These are phyloP conservation scores for Aleurites moluccanus DNA, from an alignment of 441 rosid species.

Conservation along the genomic window DNA sequence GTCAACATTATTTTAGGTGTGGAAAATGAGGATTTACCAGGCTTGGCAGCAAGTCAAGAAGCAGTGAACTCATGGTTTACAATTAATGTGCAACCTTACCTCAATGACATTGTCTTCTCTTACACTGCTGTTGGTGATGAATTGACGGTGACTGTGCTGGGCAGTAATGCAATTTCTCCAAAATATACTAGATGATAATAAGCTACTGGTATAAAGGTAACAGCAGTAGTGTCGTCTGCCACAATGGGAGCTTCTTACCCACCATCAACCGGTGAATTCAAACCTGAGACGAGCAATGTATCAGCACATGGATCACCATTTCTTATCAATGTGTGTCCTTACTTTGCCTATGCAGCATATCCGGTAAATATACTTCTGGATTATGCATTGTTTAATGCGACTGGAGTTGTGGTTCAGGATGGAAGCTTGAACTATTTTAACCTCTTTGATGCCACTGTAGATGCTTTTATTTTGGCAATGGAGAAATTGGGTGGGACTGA, in stretches of 20 bases:
- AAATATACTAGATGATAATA: neutral
- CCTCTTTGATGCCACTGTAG: neutral
- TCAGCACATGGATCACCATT: neutral
- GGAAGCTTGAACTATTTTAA: neutral
- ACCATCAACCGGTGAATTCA: neutral
- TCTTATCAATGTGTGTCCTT: neutral
- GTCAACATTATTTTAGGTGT: neutral
- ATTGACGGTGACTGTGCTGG: neutral
- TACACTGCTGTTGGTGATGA: neutral
- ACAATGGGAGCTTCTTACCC: neutral
- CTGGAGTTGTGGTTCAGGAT: neutral
- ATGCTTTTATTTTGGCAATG: conserved; percentile 55
- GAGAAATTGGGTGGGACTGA: conserved; percentile 42
- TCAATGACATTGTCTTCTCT: neutral
- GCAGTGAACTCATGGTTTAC: neutral
- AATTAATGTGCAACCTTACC: neutral
- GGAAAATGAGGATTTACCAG: neutral
- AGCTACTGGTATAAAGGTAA: neutral
- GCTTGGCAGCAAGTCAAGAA: neutral
- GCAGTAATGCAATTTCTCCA: neutral
- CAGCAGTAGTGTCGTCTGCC: neutral
- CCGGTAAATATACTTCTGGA: neutral
- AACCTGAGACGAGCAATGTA: neutral
- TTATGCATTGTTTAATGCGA: neutral
- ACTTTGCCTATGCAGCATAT: neutral